A percentile compares a stretch with the other conserved stretches of the same genome.
Evolutionary conservation across 1,284 basidiomycete species (phyloP).

Genomic region (Melampsora americana): DNA sequence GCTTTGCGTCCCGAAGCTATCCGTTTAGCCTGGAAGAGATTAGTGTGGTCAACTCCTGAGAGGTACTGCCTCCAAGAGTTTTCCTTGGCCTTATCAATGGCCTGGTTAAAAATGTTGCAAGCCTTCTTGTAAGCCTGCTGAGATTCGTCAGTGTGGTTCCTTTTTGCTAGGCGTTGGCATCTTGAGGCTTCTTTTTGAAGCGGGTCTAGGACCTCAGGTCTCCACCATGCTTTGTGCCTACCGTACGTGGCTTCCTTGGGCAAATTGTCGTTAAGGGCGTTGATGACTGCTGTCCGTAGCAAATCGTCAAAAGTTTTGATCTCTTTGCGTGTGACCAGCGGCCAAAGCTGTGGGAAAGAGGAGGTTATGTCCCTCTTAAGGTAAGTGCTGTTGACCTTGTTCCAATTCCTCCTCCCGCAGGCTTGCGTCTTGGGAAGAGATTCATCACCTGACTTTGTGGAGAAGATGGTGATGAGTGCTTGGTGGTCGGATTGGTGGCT

Average conservation of each 20-base stretch:
- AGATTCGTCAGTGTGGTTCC: neutral
- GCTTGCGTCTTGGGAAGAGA: neutral
- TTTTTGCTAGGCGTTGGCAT: no score
- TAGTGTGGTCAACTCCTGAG: no score
- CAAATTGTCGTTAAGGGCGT: no score
- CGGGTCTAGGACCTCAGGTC: no score
- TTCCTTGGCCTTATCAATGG: neutral
- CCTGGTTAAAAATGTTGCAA: neutral
- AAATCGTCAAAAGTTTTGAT: neutral
- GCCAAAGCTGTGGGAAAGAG: neutral
- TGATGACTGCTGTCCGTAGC: no score
- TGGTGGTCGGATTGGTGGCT: conserved; percentile 27
- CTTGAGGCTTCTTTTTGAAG: no score
- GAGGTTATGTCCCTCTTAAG: neutral
- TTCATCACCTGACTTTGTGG: neutral
- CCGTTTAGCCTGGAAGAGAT: no score
- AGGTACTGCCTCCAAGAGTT: no score
- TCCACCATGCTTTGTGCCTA: no score
- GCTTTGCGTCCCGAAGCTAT: no score
- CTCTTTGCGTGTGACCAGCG: neutral
- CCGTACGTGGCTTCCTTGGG: no score
- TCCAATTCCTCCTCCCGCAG: neutral
- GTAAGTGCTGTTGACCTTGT: neutral
- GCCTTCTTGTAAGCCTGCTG: neutral
- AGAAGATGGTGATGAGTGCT: conserved; percentile 5